These are phyloP conservation scores for Phytophthora citricola DNA, from an alignment of 352 stramenopile species.

Conservation along the genomic window DNA sequence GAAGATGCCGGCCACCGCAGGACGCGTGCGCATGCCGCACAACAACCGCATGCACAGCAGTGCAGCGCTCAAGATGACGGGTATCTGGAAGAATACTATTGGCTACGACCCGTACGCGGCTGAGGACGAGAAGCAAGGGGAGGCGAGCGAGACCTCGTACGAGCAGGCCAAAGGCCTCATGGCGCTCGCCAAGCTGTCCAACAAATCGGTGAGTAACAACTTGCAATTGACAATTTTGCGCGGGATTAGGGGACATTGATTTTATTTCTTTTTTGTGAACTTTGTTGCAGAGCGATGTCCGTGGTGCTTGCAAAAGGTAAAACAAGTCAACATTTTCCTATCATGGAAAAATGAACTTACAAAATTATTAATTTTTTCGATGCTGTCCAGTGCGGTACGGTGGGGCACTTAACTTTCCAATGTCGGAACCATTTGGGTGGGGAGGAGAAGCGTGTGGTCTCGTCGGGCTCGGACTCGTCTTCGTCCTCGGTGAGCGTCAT, in stretches of 20 bases:
- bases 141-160: slow-evolving; percentile 72
- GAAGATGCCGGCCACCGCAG: slow-evolving; percentile 87
- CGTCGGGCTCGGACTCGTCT: slow-evolving; percentile 39
- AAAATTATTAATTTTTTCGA: slow-evolving; percentile 5
- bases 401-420: slow-evolving; percentile 93
- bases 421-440: slow-evolving; percentile 83
- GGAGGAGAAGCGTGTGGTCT: slow-evolving; percentile 43
- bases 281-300: slow-evolving; percentile 64
- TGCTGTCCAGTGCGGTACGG: slow-evolving; percentile 77
- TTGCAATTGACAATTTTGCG: background rate
- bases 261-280: slow-evolving; percentile 1
- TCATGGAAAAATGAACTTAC: slow-evolving; percentile 1
- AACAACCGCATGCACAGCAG: slow-evolving; percentile 97
- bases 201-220: slow-evolving; percentile 80
- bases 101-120: slow-evolving; percentile 95
- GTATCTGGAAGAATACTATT: slow-evolving; percentile 98
- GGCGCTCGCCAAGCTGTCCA: slow-evolving; percentile 95
- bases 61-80: slow-evolving; percentile 94
- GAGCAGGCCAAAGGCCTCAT: slow-evolving; percentile 94
- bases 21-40: slow-evolving; percentile 95
- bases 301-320: slow-evolving; percentile 88
- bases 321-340: background rate
- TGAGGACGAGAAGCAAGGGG: slow-evolving; percentile 55
- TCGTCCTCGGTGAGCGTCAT: slow-evolving; percentile 44
- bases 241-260: slow-evolving; percentile 6